Evolutionary conservation across 140 eudicot species (phyloP), one percentile per base, ranked within the genome.

Genomic region (Stevia rebaudiana): DNA sequence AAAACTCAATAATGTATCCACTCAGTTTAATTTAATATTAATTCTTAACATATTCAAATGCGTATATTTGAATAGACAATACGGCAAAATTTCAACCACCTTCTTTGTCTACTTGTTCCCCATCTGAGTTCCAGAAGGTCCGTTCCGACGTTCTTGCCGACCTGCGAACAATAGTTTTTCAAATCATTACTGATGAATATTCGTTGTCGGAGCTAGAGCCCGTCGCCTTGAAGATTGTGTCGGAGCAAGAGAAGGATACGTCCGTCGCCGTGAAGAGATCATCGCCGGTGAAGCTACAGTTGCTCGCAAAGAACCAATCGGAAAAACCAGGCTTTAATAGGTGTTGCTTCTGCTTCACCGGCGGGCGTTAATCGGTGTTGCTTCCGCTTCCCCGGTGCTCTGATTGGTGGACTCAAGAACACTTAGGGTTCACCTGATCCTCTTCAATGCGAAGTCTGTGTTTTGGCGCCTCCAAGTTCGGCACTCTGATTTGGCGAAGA

Each of bases 391-490:
- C 87, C 50, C 76, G 85, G 12, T 87, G 88, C 21, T 41, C 80
- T 3, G 98, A 91, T 54, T 94, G 91, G 3, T 71, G 79, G 86
- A 87, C 95, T 3, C 98, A 87, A 60, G 98, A 91, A 35, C 95
- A 91, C 17, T n/a, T n/a, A n/a, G n/a, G n/a, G n/a, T n/a, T n/a
- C n/a, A n/a, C n/a, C n/a, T n/a, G n/a, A n/a, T n/a, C n/a, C n/a
- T n/a, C n/a, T n/a, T n/a, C n/a, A n/a, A n/a, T n/a, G n/a, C n/a
- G n/a, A n/a, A n/a, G n/a, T n/a, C n/a, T n/a, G n/a, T n/a, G n/a
- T n/a, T n/a, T n/a, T n/a, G n/a, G n/a, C n/a, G n/a, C n/a, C n/a
- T n/a, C n/a, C n/a, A n/a, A n/a, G n/a, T n/a, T n/a, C n/a, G n/a
- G n/a, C n/a, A n/a, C n/a, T n/a, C n/a, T n/a, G n/a, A n/a, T n/a